A percentile compares a stretch with the other conserved stretches of the same genome.
Conservation (phyloP, 140 eudicot genomes). For the Oenanthe javanica region DNA sequence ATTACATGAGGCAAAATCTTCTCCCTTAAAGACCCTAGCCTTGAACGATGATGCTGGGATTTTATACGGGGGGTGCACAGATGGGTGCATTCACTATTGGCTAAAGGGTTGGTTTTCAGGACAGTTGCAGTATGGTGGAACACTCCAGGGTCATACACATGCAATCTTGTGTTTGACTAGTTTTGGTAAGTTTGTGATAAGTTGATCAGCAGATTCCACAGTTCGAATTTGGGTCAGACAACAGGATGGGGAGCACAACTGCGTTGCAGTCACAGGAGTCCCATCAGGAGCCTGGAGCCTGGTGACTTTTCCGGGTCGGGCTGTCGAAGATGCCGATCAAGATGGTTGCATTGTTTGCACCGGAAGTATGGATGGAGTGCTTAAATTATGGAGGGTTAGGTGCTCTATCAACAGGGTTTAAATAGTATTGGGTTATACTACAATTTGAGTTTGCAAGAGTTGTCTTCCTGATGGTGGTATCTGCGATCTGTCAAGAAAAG, state of each 20-base stretch:
- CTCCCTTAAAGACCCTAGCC: conserved; percentile 40
- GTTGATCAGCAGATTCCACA: conserved; percentile 46
- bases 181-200: conserved; percentile 23
- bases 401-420: neutral
- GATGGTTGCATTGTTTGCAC: conserved; percentile 39
- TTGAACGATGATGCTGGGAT: conserved; percentile 28
- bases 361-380: conserved; percentile 46
- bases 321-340: conserved; percentile 12
- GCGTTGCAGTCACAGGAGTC: conserved; percentile 28
- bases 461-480: no score
- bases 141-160: conserved; percentile 45
- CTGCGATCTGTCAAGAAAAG: no score
- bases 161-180: conserved; percentile 42
- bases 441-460: no score
- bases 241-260: conserved; percentile 26
- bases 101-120: conserved; percentile 40
- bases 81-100: conserved; percentile 48
- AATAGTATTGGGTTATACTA: neutral
- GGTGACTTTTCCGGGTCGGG: conserved; percentile 14
- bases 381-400: conserved; percentile 35
- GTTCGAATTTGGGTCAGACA: conserved; percentile 36
- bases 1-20: conserved; percentile 28
- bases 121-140: conserved; percentile 38
- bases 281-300: conserved; percentile 37
- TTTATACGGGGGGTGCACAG: conserved; percentile 42